A percentile compares a stretch with the other conserved stretches of the same genome.
phyloP scores from a whole-genome alignment of 768 basidiomycete species.

The Pisolithus microcarpus region DNA sequence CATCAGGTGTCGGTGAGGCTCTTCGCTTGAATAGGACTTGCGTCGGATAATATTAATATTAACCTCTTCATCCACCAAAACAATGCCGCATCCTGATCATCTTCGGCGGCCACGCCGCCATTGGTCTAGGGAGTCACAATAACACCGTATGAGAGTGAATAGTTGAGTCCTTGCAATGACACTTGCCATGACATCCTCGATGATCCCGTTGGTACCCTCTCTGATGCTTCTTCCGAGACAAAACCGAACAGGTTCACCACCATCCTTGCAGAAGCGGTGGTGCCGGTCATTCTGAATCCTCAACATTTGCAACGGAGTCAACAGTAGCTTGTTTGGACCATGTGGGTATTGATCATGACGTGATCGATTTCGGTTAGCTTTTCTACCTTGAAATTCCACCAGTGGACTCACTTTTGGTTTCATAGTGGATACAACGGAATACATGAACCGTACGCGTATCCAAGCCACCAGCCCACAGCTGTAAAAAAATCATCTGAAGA shows the following conservation, averaged over 20 bases:
- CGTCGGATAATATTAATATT: slow-evolving; percentile 19
- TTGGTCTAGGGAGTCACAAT: slow-evolving; percentile 7
- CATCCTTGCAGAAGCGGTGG: slow-evolving; percentile 7
- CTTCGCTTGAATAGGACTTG: slow-evolving; percentile 18
- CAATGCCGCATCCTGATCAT: slow-evolving; percentile 18
- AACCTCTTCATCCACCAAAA: slow-evolving; percentile 24
- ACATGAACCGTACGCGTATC: too few relatives aligned
- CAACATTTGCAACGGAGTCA: too few relatives aligned
- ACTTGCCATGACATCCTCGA: slow-evolving; percentile 17
- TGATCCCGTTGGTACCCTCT: slow-evolving; percentile 13
- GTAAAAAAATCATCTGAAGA: too few relatives aligned
- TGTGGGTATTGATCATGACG: too few relatives aligned
- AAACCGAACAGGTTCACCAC: slow-evolving; percentile 14
- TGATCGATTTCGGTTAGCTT: too few relatives aligned
- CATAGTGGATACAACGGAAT: too few relatives aligned
- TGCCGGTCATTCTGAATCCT: too few relatives aligned
- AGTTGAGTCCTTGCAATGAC: neutral
- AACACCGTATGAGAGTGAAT: neutral
- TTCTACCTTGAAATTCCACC: too few relatives aligned
- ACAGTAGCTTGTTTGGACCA: too few relatives aligned
- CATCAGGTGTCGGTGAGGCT: slow-evolving; percentile 11
- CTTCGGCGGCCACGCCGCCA: slow-evolving; percentile 11
- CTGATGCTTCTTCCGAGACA: slow-evolving; percentile 22
- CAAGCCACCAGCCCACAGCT: too few relatives aligned
- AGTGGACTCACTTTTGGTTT: too few relatives aligned